phyloP scores from a whole-genome alignment of 2,329 filamentous ascomycete genomes.

The Sphaerulina vaccinii region DNA sequence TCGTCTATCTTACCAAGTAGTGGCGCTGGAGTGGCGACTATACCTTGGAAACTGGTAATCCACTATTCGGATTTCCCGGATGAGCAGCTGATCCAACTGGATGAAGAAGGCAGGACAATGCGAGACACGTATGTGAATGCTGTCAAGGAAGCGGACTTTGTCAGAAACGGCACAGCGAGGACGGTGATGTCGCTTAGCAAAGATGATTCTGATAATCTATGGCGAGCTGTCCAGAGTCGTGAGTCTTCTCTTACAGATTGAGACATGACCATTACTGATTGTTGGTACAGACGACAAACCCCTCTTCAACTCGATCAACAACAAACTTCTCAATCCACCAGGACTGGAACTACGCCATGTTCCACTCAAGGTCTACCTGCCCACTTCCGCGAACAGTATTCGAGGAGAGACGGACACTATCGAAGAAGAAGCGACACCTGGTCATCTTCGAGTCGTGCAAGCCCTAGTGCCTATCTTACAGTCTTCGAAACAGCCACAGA shows the following conservation, averaged over 20 bases:
- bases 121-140: constrained; percentile 68
- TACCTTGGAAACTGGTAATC: constrained; percentile 64
- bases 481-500: constrained; percentile 56
- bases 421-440: constrained; percentile 36
- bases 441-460: constrained; percentile 61
- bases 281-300: constrained; percentile 64
- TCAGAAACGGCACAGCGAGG: constrained; percentile 83
- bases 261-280: constrained; percentile 6
- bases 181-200: constrained; percentile 87
- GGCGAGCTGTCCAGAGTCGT: constrained; percentile 76
- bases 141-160: constrained; percentile 78
- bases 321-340: constrained; percentile 69
- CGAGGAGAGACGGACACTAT: constrained; percentile 38
- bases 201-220: constrained; percentile 77
- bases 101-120: constrained; percentile 55
- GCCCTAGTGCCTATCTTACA: constrained; percentile 61
- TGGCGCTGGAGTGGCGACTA: constrained; percentile 19
- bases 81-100: constrained; percentile 58
- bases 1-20: constrained; percentile 17
- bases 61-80: constrained; percentile 60
- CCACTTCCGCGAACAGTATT: constrained; percentile 46
- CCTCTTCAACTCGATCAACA: constrained; percentile 72
- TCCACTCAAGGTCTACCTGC: constrained; percentile 84
- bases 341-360: constrained; percentile 74
- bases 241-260: constrained; percentile 30